Evolutionary conservation across 2,329 filamentous ascomycete species (phyloP), one percentile per base, ranked within the genome.

Genomic region (Microsporum audouinii): DNA sequence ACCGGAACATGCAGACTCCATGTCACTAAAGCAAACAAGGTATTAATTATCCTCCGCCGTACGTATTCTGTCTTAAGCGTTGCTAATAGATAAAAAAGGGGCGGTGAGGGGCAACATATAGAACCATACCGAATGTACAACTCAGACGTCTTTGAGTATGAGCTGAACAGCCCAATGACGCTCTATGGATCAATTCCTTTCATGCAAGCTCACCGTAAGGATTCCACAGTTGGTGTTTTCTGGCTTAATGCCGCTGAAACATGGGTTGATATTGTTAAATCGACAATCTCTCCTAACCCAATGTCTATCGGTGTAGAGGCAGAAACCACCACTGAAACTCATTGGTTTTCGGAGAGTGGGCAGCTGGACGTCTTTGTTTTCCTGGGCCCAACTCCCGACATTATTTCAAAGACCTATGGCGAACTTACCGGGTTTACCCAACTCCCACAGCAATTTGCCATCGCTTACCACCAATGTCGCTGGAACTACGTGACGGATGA

Each of bases 401-500:
- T 95, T 66, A 80, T 99, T 47, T 87, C 87, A 65, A 88, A 86
- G 68, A 84, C 83, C 34, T 99, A 96, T 72, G 86, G 87, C 64
- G 89, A 96, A 72, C 83, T 99, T 53, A 99, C 94, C 6, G 94
- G 94, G 31, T 92, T 86, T 69, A 94, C 91, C 34, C 87, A 91
- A 63, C 83, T 99, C 74, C 94, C 94, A 1, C 91, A 96, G 69
- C 88, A 94, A 65, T 96, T 96, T 68, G 83, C 92, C 1, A 85
- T 99, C 66, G 94, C 84, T 10, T 96, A 97, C 75, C 94, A 99
- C 71, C 94, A 99, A 74, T 97, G 94, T 73, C 88, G 94, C 68
- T 99, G 94, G 94, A 99, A 99, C 77, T 99, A 99, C 72, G 87
- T 96, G 61, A 95, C 90, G 0, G 92, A 96, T 68, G 91, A 96